phyloP scores from a whole-genome alignment of 2,329 filamentous ascomycete genomes.

The Colletotrichum sp. region DNA sequence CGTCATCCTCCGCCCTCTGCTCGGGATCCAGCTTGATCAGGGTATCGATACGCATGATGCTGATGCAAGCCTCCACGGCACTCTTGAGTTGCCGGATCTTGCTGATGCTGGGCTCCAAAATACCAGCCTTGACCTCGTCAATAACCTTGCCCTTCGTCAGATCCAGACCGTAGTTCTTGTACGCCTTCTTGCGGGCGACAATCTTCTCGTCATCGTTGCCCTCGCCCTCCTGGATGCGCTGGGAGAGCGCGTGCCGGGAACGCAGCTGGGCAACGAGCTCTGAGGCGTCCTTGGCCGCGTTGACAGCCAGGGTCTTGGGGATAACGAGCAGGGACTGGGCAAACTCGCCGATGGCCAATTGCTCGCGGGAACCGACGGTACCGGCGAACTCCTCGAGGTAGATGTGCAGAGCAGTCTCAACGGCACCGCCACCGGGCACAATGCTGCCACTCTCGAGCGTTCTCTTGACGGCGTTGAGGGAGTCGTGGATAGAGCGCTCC shows the following conservation, averaged over 20 bases:
- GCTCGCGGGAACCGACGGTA: constrained; percentile 94
- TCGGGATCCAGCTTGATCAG: constrained; percentile 98
- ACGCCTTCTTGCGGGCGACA: constrained; percentile 91
- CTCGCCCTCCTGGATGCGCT: constrained; percentile 88
- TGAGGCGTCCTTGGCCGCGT: constrained; percentile 94
- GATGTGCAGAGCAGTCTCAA: constrained; percentile 98
- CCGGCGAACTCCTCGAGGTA: constrained; percentile 99
- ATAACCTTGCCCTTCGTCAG: constrained; percentile 87
- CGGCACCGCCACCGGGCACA: constrained; percentile 93
- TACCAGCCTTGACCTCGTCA: constrained; percentile 92
- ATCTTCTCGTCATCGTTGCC: constrained; percentile 86
- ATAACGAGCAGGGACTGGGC: constrained; percentile 93
- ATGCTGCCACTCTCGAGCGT: constrained; percentile 97
- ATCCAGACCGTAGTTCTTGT: constrained; percentile 98
- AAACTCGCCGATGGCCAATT: constrained; percentile 97
- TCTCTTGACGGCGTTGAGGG: constrained; percentile 94
- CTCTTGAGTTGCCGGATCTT: constrained; percentile 98
- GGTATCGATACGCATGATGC: constrained; percentile 99
- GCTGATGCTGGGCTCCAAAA: constrained; percentile 96
- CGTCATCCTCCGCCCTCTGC: constrained; percentile 79
- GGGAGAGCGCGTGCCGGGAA: constrained; percentile 90
- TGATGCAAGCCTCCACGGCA: constrained; percentile 97
- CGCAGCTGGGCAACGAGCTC: constrained; percentile 96
- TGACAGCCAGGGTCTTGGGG: constrained; percentile 95
- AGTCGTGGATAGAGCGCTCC: constrained; percentile 98